Base-by-base conservation (phyloP, 2,329 filamentous ascomycete species). In the Diaporthe eres region DNA sequence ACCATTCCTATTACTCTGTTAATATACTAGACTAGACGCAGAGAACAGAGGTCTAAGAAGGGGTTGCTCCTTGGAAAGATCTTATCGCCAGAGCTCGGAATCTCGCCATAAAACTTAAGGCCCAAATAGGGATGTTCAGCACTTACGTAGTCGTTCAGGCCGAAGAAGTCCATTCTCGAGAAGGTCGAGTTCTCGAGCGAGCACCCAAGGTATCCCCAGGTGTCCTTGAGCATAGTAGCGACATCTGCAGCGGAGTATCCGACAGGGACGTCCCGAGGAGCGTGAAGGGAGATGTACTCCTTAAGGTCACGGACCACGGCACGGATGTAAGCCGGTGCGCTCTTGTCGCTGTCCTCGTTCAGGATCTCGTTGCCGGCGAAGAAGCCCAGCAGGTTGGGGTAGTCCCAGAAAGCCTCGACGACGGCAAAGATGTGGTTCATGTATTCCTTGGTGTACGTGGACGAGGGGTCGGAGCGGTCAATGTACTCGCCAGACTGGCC, bases 231-330 rank as follows among this genome's bases (percentile, higher is more conserved):
- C 61, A 93, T 90, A 6, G 89, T 85, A 74, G 93, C 91, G 71
- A 95, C 93, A 82, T 94, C 93, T 53, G 93, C 93, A 76, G 93
- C 93, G 12, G 92, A 94, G 87, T 95, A 95, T 28, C 93, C 93
- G 72, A 94, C 92, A 25, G 93, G 92, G 77, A 95, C 92, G 76
- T 85, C 81, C 79, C 93, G 91, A 81, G 92, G 88, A 75, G 90
- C 86, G 79, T 92, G 90, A 80, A 90, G 91, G 84, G 91, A 90
- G 85, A 94, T 92, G 87, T 94, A 94, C 82, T 92, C 92, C 87
- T 93, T 94, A 81, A 95, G 88, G 83, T 95, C 93, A 81, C 93
- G 92, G 74, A 92, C 94, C 75, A 94, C 89, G 77, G 93, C 93
- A 85, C 90, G 88, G 78, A 92, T 87, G 82, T 93, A 94, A 47